Conservation (phyloP, 2,329 filamentous ascomycete species). For the Diplocarpon rosae region DNA sequence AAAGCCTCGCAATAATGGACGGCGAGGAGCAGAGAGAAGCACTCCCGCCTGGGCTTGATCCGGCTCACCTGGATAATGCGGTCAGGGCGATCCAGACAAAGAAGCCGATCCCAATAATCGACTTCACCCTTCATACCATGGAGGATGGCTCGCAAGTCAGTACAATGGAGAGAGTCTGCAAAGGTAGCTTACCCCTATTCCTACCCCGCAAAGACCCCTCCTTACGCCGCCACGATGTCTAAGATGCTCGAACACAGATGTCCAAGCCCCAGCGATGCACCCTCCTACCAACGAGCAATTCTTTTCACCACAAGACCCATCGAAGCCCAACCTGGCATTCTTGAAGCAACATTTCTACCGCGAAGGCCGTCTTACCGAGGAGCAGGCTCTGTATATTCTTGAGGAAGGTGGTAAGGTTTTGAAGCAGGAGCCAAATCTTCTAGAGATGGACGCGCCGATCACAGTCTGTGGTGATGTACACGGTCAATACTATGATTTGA, state of each 20-base stretch:
- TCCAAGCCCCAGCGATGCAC: conserved; percentile 91
- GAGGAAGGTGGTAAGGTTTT: conserved; percentile 78
- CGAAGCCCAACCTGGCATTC: conserved; percentile 86
- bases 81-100: conserved; percentile 89
- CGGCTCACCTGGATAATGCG: conserved; percentile 67
- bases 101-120: conserved; percentile 92
- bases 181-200: conserved; percentile 53
- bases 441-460: conserved; percentile 99
- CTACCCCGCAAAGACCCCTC: conserved; percentile 8
- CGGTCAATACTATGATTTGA: conserved; percentile 97
- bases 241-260: conserved; percentile 49
- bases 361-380: conserved; percentile 91
- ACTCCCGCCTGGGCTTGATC: conserved; percentile 15
- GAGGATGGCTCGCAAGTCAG: conserved; percentile 93
- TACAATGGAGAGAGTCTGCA: conserved; percentile 92
- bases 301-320: conserved; percentile 73
- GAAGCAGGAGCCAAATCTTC: conserved; percentile 80
- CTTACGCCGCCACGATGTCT: conserved; percentile 7
- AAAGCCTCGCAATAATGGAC: conserved; percentile 20
- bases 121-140: conserved; percentile 98
- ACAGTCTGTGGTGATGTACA: conserved; percentile 98
- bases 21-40: conserved; percentile 19
- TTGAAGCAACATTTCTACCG: conserved; percentile 98
- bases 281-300: conserved; percentile 92
- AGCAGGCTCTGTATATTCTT: conserved; percentile 95